Evolutionary conservation across 2,329 filamentous ascomycete species (phyloP), one percentile per base, ranked within the genome.

Genomic region (Trichoderma polysporum): DNA sequence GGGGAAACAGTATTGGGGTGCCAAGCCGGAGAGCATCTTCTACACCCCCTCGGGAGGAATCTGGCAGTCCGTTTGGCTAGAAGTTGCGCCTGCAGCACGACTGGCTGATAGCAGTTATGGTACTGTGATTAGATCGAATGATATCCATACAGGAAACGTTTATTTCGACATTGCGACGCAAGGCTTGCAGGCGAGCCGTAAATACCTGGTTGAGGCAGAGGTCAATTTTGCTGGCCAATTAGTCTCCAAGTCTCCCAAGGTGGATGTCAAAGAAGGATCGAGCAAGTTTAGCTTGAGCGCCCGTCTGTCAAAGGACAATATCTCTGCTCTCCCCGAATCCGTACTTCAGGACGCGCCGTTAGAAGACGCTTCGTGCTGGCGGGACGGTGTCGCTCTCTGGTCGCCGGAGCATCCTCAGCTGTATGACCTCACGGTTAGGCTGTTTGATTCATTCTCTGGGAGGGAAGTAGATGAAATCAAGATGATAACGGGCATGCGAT

Each of bases 1-100:
- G 35, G 89, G 89, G 0, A 91, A 91, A 74, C 89, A 91, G 75
- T 88, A 88, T 72, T 89, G 86, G 86, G 83, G 81, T 3, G 83
- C 85, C 1, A 81, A 86, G 74, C 85, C 86, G 0, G 86, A 89
- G 73, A 85, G 83, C 60, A 87, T 87, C 71, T 87, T 86, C 71
- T 87, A 87, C 71, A 86, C 84, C 0, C 85, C 85, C 0, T 84
- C 83, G 9, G 83, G 83, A 31, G 85, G 85, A 27, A 85, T 87
- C 66, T 87, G 85, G 85, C 85, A 87, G 73, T 81, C 77, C 17
- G 85, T 87, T 3, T 86, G 84, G 82, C 75, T 86, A 2, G 87
- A 89, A 70, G 80, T 81, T 47, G 85, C 87, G 2, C 86, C 87
- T 1, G 66, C 75, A 0, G 78, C 81, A 4, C 78, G 85, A 13